Conservation (phyloP, 2,329 filamentous ascomycete genomes). For the Sphaceloma murrayae region DNA sequence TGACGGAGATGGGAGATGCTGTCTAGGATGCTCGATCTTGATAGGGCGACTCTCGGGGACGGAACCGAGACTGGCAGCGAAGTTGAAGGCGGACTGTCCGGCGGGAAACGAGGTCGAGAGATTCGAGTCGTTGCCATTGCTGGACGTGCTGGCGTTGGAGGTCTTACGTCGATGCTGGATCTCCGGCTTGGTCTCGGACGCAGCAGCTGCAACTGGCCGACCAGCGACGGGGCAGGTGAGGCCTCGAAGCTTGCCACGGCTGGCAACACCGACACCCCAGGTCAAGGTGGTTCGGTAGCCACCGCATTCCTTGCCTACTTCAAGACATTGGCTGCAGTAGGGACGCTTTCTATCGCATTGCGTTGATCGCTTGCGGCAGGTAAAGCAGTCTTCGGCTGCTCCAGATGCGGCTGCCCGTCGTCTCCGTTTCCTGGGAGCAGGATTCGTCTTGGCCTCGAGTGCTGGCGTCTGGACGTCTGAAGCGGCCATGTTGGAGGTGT, state of each 20-base stretch:
- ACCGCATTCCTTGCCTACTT: conserved; percentile 83
- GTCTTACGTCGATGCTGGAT: conserved; percentile 22
- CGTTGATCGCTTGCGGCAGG: conserved; percentile 71
- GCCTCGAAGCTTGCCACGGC: conserved; percentile 85
- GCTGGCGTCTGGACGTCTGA: conserved; percentile 14
- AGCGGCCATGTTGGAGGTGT: conserved; percentile 3
- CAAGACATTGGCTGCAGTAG: conserved; percentile 90
- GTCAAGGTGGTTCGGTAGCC: conserved; percentile 96
- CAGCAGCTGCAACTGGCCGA: conserved; percentile 15
- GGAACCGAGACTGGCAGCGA: conserved; percentile 10
- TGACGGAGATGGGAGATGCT: conserved; percentile 9
- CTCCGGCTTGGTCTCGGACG: conserved; percentile 21
- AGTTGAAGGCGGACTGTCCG: conserved; percentile 6
- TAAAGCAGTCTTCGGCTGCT: conserved; percentile 89
- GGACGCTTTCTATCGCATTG: conserved; percentile 87
- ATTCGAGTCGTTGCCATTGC: conserved; percentile 9
- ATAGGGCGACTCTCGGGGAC: conserved; percentile 12
- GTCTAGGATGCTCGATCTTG: conserved; percentile 16
- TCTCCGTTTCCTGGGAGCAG: conserved; percentile 54
- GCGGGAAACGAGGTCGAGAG: not conserved
- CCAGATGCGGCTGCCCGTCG: conserved; percentile 81
- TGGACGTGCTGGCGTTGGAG: conserved; percentile 17
- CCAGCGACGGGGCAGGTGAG: conserved; percentile 59
- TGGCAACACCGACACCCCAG: conserved; percentile 92
- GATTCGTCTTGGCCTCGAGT: conserved; percentile 17